Percentiles rank a stretch among this genome's conserved stretches.
phyloP scores from a whole-genome alignment of 805 yeast genomes.

The Cyberlindnera bimundalis region DNA sequence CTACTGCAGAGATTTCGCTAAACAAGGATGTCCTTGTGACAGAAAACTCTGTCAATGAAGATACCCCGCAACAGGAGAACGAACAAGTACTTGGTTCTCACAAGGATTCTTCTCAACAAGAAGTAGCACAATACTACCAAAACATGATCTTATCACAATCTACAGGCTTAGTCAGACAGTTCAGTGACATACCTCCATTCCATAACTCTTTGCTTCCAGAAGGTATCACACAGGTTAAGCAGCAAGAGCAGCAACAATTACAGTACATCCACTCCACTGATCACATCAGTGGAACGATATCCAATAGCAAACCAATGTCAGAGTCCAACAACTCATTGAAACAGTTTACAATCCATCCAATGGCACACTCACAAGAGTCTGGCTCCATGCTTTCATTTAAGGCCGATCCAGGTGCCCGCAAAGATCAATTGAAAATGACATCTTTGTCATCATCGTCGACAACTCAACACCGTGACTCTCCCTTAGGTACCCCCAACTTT shows the following conservation, averaged over 20 bases:
- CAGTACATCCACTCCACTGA: slow-evolving; percentile 30
- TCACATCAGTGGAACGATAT: slow-evolving; percentile 19
- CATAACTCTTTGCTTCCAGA: slow-evolving; percentile 24
- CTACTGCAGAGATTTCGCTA: neutral
- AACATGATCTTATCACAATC: slow-evolving; percentile 49
- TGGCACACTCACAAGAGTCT: slow-evolving; percentile 21
- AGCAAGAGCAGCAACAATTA: slow-evolving; percentile 6
- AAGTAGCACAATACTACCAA: slow-evolving; percentile 34
- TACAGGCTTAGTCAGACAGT: slow-evolving; percentile 45
- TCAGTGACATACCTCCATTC: slow-evolving; percentile 31
- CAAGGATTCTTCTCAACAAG: slow-evolving; percentile 9
- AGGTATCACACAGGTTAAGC: slow-evolving; percentile 11
- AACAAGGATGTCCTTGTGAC: neutral
- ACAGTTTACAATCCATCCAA: slow-evolving; percentile 24
- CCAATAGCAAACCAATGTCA: slow-evolving; percentile 10
- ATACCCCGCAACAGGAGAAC: neutral
- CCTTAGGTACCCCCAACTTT: slow-evolving; percentile 33
- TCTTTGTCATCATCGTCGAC: slow-evolving; percentile 20
- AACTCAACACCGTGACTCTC: slow-evolving; percentile 22
- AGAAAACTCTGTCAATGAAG: neutral
- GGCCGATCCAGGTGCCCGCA: slow-evolving; percentile 15
- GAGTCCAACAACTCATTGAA: slow-evolving; percentile 24
- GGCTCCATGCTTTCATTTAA: slow-evolving; percentile 23
- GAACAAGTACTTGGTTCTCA: neutral
- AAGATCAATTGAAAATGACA: slow-evolving; percentile 7